Evolutionary conservation across 2,329 filamentous ascomycete genomes (phyloP).

Genomic region (Aspergillus neoniger): DNA sequence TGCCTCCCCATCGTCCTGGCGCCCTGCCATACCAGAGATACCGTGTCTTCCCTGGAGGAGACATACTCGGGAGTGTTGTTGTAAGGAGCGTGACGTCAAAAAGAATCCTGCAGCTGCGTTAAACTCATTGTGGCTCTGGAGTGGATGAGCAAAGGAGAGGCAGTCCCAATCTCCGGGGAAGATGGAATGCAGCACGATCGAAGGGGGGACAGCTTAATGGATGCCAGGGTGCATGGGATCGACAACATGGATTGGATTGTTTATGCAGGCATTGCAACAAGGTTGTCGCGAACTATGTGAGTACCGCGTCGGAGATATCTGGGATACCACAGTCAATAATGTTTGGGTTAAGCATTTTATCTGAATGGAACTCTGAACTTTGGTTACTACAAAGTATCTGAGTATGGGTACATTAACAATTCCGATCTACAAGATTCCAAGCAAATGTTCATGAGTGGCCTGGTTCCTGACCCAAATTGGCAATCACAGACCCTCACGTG

Average conservation of each 20-base stretch:
- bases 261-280: slow-evolving; percentile 4
- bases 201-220: neutral
- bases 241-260: neutral
- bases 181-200: slow-evolving; percentile 9
- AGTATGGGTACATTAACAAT: no score
- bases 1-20: slow-evolving; percentile 4
- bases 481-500: neutral
- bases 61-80: slow-evolving; percentile 9
- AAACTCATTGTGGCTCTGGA: neutral
- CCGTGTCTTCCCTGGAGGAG: slow-evolving; percentile 6
- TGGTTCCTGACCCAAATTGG: neutral
- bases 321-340: neutral
- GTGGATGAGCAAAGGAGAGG: neutral
- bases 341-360: neutral
- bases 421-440: no score
- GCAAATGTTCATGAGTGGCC: neutral
- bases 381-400: no score
- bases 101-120: neutral
- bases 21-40: slow-evolving; percentile 13
- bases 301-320: neutral
- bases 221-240: slow-evolving; percentile 4
- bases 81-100: slow-evolving; percentile 14
- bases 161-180: neutral
- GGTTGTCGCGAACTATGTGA: neutral
- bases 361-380: no score